Base-by-base conservation (phyloP, 176 grass and related monocot genomes). In the Zea luxurians region DNA sequence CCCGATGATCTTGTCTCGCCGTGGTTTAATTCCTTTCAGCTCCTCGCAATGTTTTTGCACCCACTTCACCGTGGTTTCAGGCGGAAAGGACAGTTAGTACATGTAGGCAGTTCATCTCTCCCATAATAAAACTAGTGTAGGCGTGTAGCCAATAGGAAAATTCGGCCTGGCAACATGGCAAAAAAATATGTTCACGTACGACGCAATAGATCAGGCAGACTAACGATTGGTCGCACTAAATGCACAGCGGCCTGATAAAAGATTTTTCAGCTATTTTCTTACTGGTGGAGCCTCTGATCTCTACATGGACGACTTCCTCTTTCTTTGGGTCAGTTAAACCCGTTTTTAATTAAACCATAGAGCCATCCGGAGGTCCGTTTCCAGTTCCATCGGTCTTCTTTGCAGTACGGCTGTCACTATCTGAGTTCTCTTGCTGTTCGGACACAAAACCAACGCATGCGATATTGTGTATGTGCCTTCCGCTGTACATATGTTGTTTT, bases 401-500 rank as follows among this genome's bases (percentile, higher is more conserved):
- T 61, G 44, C 1, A 17, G 48, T 59, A 47, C 37, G 70, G 17
- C 52, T 50, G 41, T 27, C 61, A 42, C 15, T 8, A 9, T 20
- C 5, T 10, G 9, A 10, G 40, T 55, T 84, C 37, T 4, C 41
- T 13, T 71, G 47, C 13, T 27, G 34, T 49, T 49, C 41, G 7
- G 34, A 43, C 27, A 57, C 64, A 13, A 84, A 76, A 84, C 48
- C 13, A 27, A 38, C 38, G 71, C 86, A 89, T 89, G 86, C 58
- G 71, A 80, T 88, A 88, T 84, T 79, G 81, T 70, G 81, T 87
- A 77, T 71, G 75, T 50, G 45, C 46, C 4, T 54, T 53, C 21
- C 10, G 46, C 78, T 37, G 37, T 50, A 75, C 38, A 42, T 47
- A 4, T 49, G n/a, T 18, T 40, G 37, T 46, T 66, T 60, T 69